Evolutionary conservation across 768 basidiomycete genomes (phyloP).

Genomic region (Kwoniella sp.): DNA sequence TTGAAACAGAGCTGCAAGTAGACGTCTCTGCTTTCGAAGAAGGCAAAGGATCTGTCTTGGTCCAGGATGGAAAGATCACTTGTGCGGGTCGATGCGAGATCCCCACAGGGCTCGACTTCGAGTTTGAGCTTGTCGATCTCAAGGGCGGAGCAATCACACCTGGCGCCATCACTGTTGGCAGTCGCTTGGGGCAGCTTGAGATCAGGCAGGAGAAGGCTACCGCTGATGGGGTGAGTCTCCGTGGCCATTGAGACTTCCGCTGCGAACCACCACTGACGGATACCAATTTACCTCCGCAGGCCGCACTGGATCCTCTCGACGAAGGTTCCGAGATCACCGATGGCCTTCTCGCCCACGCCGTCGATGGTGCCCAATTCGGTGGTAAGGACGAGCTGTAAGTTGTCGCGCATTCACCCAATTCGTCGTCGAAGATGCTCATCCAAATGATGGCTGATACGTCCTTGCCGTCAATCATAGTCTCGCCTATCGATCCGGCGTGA

Average conservation of each 20-base stretch:
- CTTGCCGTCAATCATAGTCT: constrained; percentile 62
- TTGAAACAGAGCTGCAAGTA: neutral
- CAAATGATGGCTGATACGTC: neutral
- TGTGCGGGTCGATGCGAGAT: constrained; percentile 59
- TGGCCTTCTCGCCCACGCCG: constrained; percentile 63
- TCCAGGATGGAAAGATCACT: constrained; percentile 62
- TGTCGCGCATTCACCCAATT: neutral
- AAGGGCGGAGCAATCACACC: constrained; percentile 67
- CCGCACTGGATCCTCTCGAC: constrained; percentile 58
- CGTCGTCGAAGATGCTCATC: neutral
- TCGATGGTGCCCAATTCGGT: constrained; percentile 72
- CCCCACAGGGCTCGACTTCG: constrained; percentile 18
- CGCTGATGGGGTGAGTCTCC: constrained; percentile 62
- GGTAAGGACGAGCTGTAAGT: constrained; percentile 71
- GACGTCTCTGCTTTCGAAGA: constrained; percentile 31
- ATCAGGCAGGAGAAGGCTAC: constrained; percentile 70
- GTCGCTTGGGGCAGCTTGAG: constrained; percentile 70
- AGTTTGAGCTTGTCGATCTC: constrained; percentile 63
- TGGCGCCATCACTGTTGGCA: constrained; percentile 68
- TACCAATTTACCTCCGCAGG: constrained; percentile 23
- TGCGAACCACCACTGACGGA: neutral
- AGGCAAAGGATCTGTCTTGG: constrained; percentile 58
- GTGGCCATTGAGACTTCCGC: neutral
- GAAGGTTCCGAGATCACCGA: constrained; percentile 56
- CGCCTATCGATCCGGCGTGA: constrained; percentile 75